Conservation (phyloP, 129 eudicot species). For the Arctium minus region DNA sequence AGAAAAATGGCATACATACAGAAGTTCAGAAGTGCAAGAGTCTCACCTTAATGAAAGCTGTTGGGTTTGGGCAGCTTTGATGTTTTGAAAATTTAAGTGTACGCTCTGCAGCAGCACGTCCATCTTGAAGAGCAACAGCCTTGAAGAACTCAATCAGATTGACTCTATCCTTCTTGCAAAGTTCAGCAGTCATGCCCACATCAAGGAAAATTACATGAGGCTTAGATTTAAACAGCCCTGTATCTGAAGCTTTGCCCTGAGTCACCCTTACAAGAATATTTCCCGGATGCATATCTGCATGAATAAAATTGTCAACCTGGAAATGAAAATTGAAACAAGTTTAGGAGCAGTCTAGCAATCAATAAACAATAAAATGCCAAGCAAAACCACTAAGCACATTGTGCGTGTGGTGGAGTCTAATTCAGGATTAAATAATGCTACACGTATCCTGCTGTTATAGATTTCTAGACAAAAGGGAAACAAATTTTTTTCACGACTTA, state of each 20-base stretch:
- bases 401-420: neutral
- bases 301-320: constrained; percentile 96
- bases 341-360: constrained; percentile 1
- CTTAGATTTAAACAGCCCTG: constrained; percentile 59
- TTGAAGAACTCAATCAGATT: constrained; percentile 83
- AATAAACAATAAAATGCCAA: constrained; percentile 1
- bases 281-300: constrained; percentile 99
- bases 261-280: constrained; percentile 82
- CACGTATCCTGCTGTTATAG: neutral
- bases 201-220: constrained; percentile 93
- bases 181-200: constrained; percentile 99
- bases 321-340: neutral
- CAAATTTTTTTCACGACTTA: too few species aligned
- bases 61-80: constrained; percentile 82
- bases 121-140: constrained; percentile 89
- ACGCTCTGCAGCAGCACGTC: constrained; percentile 78
- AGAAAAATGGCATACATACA: neutral
- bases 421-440: neutral
- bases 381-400: neutral
- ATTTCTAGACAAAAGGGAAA: neutral
- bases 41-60: constrained; percentile 70
- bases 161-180: constrained; percentile 63
- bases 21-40: neutral
- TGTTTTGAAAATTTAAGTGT: constrained; percentile 70
- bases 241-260: constrained; percentile 33